phyloP scores from a whole-genome alignment of 345 rosid genomes.

The Crucihimalaya himalaica region DNA sequence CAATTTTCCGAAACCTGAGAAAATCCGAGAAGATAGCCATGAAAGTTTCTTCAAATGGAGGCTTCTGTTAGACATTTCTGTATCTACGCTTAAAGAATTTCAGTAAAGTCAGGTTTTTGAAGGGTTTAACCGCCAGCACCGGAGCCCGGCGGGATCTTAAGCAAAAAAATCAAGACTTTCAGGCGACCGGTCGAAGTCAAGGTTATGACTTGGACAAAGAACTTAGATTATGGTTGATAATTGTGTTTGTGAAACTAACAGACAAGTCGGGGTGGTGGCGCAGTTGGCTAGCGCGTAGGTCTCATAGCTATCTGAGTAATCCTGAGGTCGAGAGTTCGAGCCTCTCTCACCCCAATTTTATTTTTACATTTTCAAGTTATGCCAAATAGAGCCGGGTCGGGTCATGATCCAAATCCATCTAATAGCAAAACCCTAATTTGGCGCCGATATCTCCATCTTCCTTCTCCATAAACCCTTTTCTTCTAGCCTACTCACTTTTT shows the following conservation, averaged over 20 bases:
- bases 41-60: slow-evolving; percentile 45
- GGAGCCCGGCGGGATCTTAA: slow-evolving; percentile 37
- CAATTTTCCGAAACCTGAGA: slow-evolving; percentile 47
- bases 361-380: not conserved
- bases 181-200: slow-evolving; percentile 11
- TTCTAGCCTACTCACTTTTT: not conserved
- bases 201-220: not conserved
- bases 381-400: slow-evolving; percentile 7
- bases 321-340: slow-evolving; percentile 92
- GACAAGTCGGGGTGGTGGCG: slow-evolving; percentile 69
- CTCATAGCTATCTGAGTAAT: slow-evolving; percentile 76
- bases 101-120: slow-evolving; percentile 3
- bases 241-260: rapidly evolving
- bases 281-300: slow-evolving; percentile 96
- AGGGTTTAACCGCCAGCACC: slow-evolving; percentile 28
- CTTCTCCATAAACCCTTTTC: slow-evolving; percentile 15
- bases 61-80: slow-evolving; percentile 46
- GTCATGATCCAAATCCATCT: slow-evolving; percentile 5
- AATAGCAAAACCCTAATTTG: slow-evolving; percentile 40
- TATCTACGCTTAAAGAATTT: not conserved
- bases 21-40: slow-evolving; percentile 46
- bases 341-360: slow-evolving; percentile 72
- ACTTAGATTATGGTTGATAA: not conserved
- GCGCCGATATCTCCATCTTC: slow-evolving; percentile 12
- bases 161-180: slow-evolving; percentile 5